phyloP scores from a whole-genome alignment of 768 basidiomycete species.

The Atractiella rhizophila region DNA sequence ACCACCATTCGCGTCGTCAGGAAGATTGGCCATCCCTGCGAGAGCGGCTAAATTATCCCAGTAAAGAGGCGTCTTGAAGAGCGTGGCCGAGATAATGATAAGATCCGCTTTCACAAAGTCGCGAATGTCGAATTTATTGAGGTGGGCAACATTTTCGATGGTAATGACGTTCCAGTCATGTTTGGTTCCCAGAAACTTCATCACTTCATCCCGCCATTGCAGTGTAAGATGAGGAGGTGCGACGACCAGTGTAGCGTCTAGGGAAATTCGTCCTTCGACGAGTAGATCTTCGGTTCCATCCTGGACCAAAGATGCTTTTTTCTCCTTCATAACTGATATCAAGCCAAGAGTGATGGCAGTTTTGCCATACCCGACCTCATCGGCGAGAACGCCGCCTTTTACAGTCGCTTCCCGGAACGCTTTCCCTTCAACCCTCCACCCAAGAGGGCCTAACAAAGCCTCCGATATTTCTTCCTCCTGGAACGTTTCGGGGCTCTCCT shows the following conservation, averaged over 20 bases:
- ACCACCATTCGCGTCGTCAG: too few species aligned
- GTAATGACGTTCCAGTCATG: slow-evolving; percentile 36
- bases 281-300: slow-evolving; percentile 15
- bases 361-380: slow-evolving; percentile 92
- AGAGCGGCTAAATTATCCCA: slow-evolving; percentile 15
- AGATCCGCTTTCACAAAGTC: slow-evolving; percentile 59
- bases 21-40: too few species aligned
- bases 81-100: slow-evolving; percentile 54
- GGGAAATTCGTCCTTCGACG: slow-evolving; percentile 39
- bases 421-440: slow-evolving; percentile 85
- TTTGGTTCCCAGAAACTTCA: slow-evolving; percentile 56
- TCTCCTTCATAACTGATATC: too few species aligned
- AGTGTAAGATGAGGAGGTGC: slow-evolving; percentile 73
- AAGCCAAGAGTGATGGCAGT: slow-evolving; percentile 81
- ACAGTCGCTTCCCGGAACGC: slow-evolving; percentile 49
- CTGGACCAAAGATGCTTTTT: slow-evolving; percentile 23
- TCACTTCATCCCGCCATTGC: slow-evolving; percentile 69
- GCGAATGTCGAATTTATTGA: slow-evolving; percentile 48
- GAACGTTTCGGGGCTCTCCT: slow-evolving; percentile 43
- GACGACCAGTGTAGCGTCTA: slow-evolving; percentile 54
- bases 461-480: slow-evolving; percentile 86
- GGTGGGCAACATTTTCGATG: slow-evolving; percentile 39
- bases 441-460: slow-evolving; percentile 55
- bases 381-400: slow-evolving; percentile 74
- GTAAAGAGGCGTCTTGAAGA: slow-evolving; percentile 53